phyloP scores from a whole-genome alignment of 2,329 filamentous ascomycete species.

The Microdochium nivale region DNA sequence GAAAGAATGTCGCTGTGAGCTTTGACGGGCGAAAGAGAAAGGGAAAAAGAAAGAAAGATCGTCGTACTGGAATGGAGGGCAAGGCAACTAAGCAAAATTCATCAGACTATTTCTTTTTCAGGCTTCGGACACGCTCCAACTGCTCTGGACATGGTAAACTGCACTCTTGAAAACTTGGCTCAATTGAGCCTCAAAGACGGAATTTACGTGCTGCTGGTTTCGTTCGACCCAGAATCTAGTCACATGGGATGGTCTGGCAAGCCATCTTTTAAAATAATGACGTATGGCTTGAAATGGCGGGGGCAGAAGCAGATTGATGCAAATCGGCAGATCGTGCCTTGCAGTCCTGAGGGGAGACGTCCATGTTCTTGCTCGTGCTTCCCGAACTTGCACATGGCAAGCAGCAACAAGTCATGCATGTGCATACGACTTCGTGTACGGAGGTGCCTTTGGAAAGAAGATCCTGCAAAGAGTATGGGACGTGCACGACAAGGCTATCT shows the following conservation, averaged over 20 bases:
- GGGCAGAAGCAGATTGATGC: not conserved
- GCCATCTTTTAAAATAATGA: not conserved
- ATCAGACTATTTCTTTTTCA: not conserved
- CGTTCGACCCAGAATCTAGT: not conserved
- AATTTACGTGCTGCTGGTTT: not conserved
- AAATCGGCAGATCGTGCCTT: not conserved
- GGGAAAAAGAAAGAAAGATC: not conserved
- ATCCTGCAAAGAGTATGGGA: too few species aligned
- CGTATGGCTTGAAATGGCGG: not conserved
- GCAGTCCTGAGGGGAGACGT: not conserved
- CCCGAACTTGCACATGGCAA: not conserved
- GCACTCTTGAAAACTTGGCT: not conserved
- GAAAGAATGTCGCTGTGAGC: not conserved
- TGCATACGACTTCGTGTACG: not conserved
- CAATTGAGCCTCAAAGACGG: not conserved
- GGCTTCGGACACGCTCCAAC: not conserved
- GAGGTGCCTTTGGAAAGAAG: too few species aligned
- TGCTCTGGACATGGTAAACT: not conserved
- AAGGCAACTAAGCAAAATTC: not conserved
- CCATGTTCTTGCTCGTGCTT: not conserved
- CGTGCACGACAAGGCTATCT: too few species aligned
- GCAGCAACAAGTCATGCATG: not conserved
- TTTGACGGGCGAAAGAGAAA: not conserved
- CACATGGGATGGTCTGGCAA: not conserved
- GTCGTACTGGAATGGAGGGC: not conserved